Evolutionary conservation across 2,329 filamentous ascomycete species (phyloP).

Genomic region (Fusarium protoensiforme): DNA sequence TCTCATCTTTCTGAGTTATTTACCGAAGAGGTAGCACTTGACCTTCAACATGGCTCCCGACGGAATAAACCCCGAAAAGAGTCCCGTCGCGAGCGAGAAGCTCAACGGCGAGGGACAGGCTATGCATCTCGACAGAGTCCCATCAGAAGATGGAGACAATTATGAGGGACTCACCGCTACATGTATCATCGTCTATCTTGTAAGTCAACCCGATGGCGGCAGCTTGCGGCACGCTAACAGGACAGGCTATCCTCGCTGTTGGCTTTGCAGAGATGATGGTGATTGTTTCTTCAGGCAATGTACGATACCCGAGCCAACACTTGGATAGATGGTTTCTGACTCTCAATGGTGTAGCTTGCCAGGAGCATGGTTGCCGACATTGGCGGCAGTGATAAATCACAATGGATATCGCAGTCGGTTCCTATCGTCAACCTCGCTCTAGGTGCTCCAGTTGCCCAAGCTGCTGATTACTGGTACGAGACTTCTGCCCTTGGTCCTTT

Average conservation of each 20-base stretch:
- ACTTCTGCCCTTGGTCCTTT: rapidly evolving
- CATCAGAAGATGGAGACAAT: background rate
- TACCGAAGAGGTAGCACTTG: too few species aligned
- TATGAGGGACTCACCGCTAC: background rate
- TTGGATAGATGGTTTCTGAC: background rate
- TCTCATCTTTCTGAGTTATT: too few species aligned
- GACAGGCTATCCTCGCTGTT: background rate
- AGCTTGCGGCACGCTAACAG: background rate
- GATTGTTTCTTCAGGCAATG: background rate
- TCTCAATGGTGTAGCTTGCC: background rate
- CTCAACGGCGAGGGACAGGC: background rate
- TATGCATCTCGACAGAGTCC: background rate
- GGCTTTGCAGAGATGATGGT: background rate
- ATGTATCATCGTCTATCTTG: background rate
- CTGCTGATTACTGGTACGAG: background rate
- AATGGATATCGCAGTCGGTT: background rate
- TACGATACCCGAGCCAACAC: background rate
- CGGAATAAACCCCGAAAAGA: background rate
- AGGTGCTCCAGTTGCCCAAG: background rate
- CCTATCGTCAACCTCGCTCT: background rate
- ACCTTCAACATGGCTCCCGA: background rate
- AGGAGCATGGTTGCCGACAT: background rate
- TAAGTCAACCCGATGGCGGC: background rate
- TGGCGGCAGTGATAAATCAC: background rate
- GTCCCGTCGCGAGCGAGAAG: background rate